Percentiles rank a stretch among this genome's conserved stretches.
These are phyloP conservation scores for Fusarium solani-melongenae DNA, from an alignment of 2,329 filamentous ascomycete species.

Conservation along the genomic window DNA sequence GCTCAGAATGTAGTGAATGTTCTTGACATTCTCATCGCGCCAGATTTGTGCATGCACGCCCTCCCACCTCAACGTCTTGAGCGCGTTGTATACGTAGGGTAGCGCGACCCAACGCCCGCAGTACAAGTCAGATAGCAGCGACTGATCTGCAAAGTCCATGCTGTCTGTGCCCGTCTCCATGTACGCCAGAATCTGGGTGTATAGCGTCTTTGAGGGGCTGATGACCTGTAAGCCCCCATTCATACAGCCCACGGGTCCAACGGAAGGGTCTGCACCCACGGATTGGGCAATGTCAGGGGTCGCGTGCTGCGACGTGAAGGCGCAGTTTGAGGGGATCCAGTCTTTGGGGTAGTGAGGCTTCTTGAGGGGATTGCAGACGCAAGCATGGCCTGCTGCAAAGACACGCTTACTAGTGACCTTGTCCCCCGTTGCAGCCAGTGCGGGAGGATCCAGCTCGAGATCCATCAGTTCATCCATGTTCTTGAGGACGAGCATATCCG, in stretches of 20 bases:
- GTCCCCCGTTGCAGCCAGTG: conserved; percentile 37
- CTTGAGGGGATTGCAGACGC: conserved; percentile 84
- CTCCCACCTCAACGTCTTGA: conserved; percentile 68
- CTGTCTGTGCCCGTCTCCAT: conserved; percentile 59
- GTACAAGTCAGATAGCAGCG: conserved; percentile 66
- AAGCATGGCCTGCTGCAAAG: conserved; percentile 86
- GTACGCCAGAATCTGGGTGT: conserved; percentile 61
- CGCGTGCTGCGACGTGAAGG: conserved; percentile 65
- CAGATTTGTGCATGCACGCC: conserved; percentile 67
- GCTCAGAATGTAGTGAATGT: conserved; percentile 70
- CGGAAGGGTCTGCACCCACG: conserved; percentile 55
- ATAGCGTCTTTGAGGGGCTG: conserved; percentile 60
- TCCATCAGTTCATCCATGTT: conserved; percentile 97
- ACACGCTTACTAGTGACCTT: conserved; percentile 63
- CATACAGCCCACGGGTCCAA: conserved; percentile 61
- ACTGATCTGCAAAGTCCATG: conserved; percentile 71
- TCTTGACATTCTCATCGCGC: conserved; percentile 68
- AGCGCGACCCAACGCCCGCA: conserved; percentile 66
- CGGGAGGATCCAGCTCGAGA: conserved; percentile 71
- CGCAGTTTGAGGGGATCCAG: conserved; percentile 71
- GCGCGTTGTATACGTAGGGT: conserved; percentile 71
- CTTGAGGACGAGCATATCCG: conserved; percentile 83
- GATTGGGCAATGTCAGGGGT: conserved; percentile 60
- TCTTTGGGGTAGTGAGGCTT: conserved; percentile 82
- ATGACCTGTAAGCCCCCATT: conserved; percentile 66